Base-by-base conservation (phyloP, 345 rosid species). In the Eucalyptus caleyi region DNA sequence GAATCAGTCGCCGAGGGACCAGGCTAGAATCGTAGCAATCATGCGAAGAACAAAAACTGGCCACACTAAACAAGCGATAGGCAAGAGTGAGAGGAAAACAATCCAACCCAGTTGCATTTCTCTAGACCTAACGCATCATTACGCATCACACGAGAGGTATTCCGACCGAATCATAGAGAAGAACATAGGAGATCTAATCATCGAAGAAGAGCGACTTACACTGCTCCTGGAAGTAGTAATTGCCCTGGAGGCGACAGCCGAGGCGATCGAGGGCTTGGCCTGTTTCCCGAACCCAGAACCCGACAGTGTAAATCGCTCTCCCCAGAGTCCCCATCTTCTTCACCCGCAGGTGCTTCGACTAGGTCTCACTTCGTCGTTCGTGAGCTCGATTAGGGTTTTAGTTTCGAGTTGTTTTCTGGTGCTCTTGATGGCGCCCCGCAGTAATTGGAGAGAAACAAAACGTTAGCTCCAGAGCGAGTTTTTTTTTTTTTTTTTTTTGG, bases 261-360 rank as follows among this genome's bases (percentile, higher is more conserved):
- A 97, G 98, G 62, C 98, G 98, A 95, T 96, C 97, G 87, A 97
- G 94, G 77, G 99, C 99, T 80, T 96, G 98, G 50, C 99, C 98
- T 12, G 96, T 95, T 95, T 97, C 99, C 88, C 99, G 96, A 93
- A 97, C 94, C 99, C 99, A 97, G 92, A 97, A 96, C 62, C 98
- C 98, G 32, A 97, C 96, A 88, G 97, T 91, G 96, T 97, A 97
- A 82, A 97, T 90, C 83, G 98, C 98, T 93, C 92, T 91, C 7
- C 99, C 98, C 32, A 97, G 93, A 89, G 96, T 97, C 90, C 98
- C 98, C 99, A 97, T 97, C 87, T 90, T 62, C 88, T 50, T 49
- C 53, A 51, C 60, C 40, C 86, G 54, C 62, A 40, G 87, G 50
- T 49, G 37, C 62, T 83, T 81, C 32, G 72, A 34, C 72, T 11